phyloP scores from a whole-genome alignment of 345 rosid species.

The Euclidium syriacum region DNA sequence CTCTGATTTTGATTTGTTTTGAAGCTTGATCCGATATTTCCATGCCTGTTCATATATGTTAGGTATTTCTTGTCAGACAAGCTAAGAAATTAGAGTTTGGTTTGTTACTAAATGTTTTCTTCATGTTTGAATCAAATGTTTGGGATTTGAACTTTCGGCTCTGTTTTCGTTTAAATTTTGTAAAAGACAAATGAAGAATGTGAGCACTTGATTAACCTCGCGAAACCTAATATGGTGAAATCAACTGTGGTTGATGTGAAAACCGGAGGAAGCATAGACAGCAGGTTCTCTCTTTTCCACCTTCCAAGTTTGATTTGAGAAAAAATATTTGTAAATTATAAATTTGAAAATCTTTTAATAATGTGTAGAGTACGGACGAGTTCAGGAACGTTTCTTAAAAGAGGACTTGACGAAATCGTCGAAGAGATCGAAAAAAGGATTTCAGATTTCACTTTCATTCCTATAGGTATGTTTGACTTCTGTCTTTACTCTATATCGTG shows the following conservation, averaged over 20 bases:
- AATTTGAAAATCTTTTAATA: background rate
- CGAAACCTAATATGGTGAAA: conserved; percentile 71
- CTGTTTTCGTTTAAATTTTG: conserved; percentile 4
- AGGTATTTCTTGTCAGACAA: background rate
- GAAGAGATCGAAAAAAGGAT: conserved; percentile 74
- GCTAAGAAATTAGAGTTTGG: background rate
- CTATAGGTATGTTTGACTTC: conserved; percentile 52
- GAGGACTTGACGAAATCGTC: conserved; percentile 69
- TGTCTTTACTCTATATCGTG: background rate
- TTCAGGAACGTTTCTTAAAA: conserved; percentile 64
- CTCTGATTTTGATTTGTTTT: background rate
- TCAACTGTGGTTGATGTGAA: conserved; percentile 64
- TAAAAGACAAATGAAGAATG: conserved; percentile 67
- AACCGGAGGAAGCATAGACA: conserved; percentile 74
- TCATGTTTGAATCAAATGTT: background rate
- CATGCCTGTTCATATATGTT: background rate
- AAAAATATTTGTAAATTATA: background rate
- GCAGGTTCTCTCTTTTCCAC: conserved; percentile 37
- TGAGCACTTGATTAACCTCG: conserved; percentile 63
- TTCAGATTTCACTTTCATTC: conserved; percentile 79
- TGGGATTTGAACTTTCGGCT: background rate
- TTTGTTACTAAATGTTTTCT: background rate
- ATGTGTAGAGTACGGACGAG: conserved; percentile 68
- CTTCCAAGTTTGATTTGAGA: background rate
- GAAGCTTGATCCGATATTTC: background rate